These are phyloP conservation scores for Xylaria sp. DNA, from an alignment of 2,329 filamentous ascomycete species.

Conservation along the genomic window DNA sequence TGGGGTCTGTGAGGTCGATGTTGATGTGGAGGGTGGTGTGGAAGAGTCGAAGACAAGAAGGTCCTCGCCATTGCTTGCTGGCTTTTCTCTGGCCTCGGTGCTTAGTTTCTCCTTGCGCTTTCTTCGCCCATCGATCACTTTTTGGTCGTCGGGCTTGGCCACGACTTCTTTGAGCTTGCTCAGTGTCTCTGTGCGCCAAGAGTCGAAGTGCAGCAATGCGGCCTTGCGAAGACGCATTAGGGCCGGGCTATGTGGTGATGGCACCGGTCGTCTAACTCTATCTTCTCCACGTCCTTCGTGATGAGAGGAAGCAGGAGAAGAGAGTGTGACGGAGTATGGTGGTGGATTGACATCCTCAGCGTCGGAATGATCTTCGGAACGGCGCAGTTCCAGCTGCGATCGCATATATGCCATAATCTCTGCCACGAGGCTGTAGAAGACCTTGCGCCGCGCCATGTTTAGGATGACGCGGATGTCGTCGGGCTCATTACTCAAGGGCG, in stretches of 20 bases:
- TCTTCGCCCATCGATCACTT: slow-evolving; percentile 60
- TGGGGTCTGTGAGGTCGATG: background rate
- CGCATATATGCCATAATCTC: slow-evolving; percentile 67
- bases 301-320: background rate
- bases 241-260: slow-evolving; percentile 43
- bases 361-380: slow-evolving; percentile 32
- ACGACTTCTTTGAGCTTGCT: slow-evolving; percentile 75
- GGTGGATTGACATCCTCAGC: slow-evolving; percentile 30
- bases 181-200: slow-evolving; percentile 81
- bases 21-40: background rate
- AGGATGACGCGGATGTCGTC: slow-evolving; percentile 66
- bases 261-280: slow-evolving; percentile 3
- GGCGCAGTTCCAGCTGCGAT: slow-evolving; percentile 58
- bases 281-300: background rate
- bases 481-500: slow-evolving; percentile 65
- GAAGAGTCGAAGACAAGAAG: slow-evolving; percentile 55
- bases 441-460: slow-evolving; percentile 63
- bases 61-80: slow-evolving; percentile 53
- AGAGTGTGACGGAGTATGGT: slow-evolving; percentile 37
- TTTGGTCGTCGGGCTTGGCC: slow-evolving; percentile 60
- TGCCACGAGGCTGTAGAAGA: slow-evolving; percentile 61
- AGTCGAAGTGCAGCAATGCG: slow-evolving; percentile 76
- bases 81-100: slow-evolving; percentile 51
- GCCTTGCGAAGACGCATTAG: slow-evolving; percentile 57
- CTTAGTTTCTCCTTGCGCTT: slow-evolving; percentile 58